Evolutionary conservation across 2,329 filamentous ascomycete genomes (phyloP).

Genomic region (Curvularia sp.): DNA sequence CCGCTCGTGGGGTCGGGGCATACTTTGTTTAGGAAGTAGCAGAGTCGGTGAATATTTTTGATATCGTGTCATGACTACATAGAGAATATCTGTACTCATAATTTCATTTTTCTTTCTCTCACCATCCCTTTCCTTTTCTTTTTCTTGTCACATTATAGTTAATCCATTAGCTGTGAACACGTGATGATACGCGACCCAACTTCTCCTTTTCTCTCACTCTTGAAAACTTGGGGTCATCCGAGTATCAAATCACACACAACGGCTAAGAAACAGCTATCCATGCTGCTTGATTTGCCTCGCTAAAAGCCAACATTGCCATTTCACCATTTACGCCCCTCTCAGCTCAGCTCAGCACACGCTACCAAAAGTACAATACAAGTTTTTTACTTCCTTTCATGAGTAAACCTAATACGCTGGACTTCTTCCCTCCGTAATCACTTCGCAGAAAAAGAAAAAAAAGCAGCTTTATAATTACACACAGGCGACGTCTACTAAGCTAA

Average conservation of each 20-base stretch:
- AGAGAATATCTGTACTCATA: no score
- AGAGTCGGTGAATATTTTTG: background rate
- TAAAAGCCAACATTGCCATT: background rate
- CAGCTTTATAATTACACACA: background rate
- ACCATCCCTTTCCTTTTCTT: no score
- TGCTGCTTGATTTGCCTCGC: background rate
- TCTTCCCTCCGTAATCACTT: background rate
- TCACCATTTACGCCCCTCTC: background rate
- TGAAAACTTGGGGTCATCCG: background rate
- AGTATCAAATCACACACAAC: background rate
- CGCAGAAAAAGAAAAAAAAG: background rate
- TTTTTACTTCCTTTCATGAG: background rate
- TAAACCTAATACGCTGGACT: background rate
- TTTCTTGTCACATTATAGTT: background rate
- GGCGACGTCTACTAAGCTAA: background rate
- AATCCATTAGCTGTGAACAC: no score
- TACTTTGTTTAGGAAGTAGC: constrained; percentile 32
- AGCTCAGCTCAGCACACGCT: background rate
- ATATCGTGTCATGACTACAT: background rate
- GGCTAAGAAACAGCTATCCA: background rate
- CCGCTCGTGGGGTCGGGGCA: constrained; percentile 51
- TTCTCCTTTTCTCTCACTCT: background rate
- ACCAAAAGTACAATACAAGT: background rate
- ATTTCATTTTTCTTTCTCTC: no score
- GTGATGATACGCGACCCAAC: background rate